phyloP scores from a whole-genome alignment of 805 yeast genomes.

The Yueomyces sinensis region DNA sequence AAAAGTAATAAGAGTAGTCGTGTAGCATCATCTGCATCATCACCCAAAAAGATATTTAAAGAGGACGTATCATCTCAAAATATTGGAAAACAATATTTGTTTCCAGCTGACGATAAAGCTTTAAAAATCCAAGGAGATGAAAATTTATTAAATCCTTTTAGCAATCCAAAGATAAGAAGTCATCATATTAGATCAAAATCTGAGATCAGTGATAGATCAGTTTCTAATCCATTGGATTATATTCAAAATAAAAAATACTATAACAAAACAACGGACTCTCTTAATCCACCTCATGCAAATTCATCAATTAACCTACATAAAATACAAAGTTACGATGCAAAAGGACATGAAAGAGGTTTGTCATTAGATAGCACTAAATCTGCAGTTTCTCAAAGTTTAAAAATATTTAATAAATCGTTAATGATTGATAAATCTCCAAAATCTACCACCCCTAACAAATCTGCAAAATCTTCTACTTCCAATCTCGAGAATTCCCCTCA shows the following conservation, averaged over 20 bases:
- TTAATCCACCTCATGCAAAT: neutral
- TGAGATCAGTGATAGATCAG: slow-evolving; percentile 7
- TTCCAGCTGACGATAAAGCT: neutral
- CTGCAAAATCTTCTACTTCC: no score
- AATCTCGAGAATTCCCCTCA: no score
- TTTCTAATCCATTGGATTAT: slow-evolving; percentile 1
- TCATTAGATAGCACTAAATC: neutral
- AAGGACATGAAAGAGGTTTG: neutral
- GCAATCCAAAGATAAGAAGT: no score
- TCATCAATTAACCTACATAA: neutral
- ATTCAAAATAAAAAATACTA: neutral
- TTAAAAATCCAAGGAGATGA: neutral
- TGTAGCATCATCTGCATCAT: slow-evolving; percentile 1
- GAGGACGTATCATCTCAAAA: neutral
- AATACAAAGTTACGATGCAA: neutral
- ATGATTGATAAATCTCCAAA: no score
- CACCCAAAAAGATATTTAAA: neutral
- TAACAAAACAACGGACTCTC: neutral
- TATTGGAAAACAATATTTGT: no score
- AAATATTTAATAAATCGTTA: no score
- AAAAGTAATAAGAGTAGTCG: neutral
- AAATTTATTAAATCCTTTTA: no score
- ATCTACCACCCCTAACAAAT: no score
- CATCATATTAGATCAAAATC: slow-evolving; percentile 1
- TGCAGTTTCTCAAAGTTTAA: no score